Evolutionary conservation across 352 stramenopile genomes (phyloP).

Genomic region (Pythium aphanidermatum): DNA sequence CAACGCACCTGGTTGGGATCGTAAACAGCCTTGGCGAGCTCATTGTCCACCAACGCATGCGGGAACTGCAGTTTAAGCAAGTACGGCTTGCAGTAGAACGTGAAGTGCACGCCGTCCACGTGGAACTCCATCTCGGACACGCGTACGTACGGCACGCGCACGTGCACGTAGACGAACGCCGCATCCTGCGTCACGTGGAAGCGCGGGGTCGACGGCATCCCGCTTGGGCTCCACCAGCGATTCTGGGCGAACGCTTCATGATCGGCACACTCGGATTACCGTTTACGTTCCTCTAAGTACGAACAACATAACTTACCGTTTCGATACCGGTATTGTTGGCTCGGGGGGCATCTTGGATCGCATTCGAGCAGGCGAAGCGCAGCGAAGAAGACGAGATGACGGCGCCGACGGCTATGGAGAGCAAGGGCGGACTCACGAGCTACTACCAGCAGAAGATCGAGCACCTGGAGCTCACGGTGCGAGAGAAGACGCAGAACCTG

Average conservation of each 20-base stretch:
- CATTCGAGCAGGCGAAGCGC: conserved; percentile 2
- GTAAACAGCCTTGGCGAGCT: conserved; percentile 87
- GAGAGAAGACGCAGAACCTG: conserved; percentile 95
- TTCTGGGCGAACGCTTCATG: no score
- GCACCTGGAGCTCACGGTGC: conserved; percentile 91
- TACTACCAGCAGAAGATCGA: conserved; percentile 97
- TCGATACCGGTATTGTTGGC: conserved; percentile 15
- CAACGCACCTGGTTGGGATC: conserved; percentile 79
- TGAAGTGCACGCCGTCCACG: conserved; percentile 87
- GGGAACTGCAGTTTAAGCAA: conserved; percentile 95
- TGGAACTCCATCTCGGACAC: conserved; percentile 91
- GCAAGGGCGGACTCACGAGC: conserved; percentile 57
- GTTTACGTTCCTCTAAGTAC: neutral
- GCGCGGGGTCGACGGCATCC: conserved; percentile 73
- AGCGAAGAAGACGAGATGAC: conserved; percentile 34
- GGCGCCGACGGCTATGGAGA: conserved; percentile 25
- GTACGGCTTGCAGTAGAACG: conserved; percentile 97
- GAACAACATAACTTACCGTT: conserved; percentile 8
- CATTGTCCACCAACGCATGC: conserved; percentile 83
- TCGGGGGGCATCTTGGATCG: conserved; percentile 12
- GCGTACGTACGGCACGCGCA: conserved; percentile 87
- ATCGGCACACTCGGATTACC: no score
- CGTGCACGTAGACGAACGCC: conserved; percentile 79
- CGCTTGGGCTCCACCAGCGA: no score
- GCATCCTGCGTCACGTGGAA: conserved; percentile 84